These are phyloP conservation scores for Litsea cubeba DNA, from an alignment of 164 flowering plant genomes.

Conservation along the genomic window DNA sequence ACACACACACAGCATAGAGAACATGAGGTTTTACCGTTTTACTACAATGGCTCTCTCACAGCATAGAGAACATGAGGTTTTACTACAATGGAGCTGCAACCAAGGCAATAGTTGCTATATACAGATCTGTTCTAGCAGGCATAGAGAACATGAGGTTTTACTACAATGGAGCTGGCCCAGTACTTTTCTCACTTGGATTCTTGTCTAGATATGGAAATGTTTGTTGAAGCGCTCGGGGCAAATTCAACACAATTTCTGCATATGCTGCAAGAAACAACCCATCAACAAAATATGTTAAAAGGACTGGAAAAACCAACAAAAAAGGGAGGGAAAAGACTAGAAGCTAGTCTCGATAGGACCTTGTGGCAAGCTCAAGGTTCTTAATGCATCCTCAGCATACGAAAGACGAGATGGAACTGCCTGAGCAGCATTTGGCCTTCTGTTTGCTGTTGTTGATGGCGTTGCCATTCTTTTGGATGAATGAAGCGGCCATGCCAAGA, in stretches of 20 bases:
- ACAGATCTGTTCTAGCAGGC: too few species aligned
- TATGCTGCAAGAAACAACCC: conserved; percentile 47
- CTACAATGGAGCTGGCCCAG: conserved; percentile 4
- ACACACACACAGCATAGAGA: too few species aligned
- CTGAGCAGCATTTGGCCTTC: conserved; percentile 28
- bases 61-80: too few species aligned
- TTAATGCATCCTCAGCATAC: conserved; percentile 85
- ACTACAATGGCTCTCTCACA: background rate
- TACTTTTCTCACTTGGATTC: conserved; percentile 7
- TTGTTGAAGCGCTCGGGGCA: conserved; percentile 53
- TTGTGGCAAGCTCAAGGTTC: conserved; percentile 78
- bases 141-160: too few species aligned
- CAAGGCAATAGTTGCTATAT: too few species aligned
- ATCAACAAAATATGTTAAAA: background rate
- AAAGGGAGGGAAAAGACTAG: background rate
- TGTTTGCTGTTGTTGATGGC: conserved; percentile 15
- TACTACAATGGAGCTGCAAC: too few species aligned
- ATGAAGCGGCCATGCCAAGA: conserved; percentile 69
- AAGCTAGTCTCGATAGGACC: conserved; percentile 34
- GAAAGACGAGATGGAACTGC: conserved; percentile 60
- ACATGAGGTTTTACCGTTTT: too few species aligned
- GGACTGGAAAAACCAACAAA: background rate
- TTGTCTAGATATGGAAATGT: conserved; percentile 29
- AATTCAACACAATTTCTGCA: conserved; percentile 84
- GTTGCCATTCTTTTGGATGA: conserved; percentile 27